phyloP scores from a whole-genome alignment of 768 basidiomycete genomes.

The Boletus vinaceobasis region DNA sequence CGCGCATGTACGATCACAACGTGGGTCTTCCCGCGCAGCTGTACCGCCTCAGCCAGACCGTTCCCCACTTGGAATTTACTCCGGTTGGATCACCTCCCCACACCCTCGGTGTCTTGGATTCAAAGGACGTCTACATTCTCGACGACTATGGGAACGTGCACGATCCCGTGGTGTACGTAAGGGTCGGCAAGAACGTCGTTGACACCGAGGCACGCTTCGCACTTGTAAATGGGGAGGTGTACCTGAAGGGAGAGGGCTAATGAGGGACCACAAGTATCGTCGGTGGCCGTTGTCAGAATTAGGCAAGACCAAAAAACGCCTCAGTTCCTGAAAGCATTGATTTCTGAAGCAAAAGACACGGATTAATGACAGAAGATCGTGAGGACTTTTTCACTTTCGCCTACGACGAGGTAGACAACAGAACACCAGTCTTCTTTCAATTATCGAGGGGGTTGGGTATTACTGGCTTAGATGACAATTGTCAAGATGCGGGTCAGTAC shows the following conservation, averaged over 20 bases:
- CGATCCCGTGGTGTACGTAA: conserved; percentile 50
- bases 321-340: conserved; percentile 35
- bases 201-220: conserved; percentile 47
- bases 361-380: not conserved
- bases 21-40: conserved; percentile 25
- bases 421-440: not conserved
- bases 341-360: not conserved
- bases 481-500: not conserved
- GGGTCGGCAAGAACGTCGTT: conserved; percentile 53
- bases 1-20: conserved; percentile 3
- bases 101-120: conserved; percentile 36
- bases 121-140: conserved; percentile 51
- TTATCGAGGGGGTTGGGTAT: not conserved
- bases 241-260: conserved; percentile 36
- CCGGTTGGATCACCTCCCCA: conserved; percentile 23
- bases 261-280: conserved; percentile 16
- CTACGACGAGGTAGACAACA: not conserved
- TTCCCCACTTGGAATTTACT: conserved; percentile 39
- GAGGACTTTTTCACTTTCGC: not conserved
- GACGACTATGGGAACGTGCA: conserved; percentile 36
- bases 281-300: conserved; percentile 12
- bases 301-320: conserved; percentile 47
- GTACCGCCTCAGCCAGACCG: conserved; percentile 45
- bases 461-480: not conserved
- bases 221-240: conserved; percentile 53